Evolutionary conservation across 208 protist species (phyloP), one percentile per base, ranked within the genome.

Genomic region (Trypanosoma mega): DNA sequence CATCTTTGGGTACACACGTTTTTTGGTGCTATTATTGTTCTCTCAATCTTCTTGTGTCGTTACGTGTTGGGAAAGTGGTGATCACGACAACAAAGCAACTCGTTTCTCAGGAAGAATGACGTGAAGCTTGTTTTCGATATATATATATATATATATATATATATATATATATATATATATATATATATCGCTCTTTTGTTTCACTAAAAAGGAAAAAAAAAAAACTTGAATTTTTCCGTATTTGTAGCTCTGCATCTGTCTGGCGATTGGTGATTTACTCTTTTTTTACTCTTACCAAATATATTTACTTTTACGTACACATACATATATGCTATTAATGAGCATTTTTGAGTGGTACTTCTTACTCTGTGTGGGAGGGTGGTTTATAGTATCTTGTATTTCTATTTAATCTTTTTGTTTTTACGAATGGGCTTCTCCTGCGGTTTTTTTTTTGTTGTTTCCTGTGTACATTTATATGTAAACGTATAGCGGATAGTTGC

Each of bases 191-290:
- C 14, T 49, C 50, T 66, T 33, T 18, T 31, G 36, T 51, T 37
- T 47, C 41, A 4, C 31, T 57, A 33, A 12, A 11, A 30, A 31
- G n/a, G n/a, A n/a, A n/a, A n/a, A n/a, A n/a, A n/a, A n/a, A n/a
- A n/a, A n/a, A 29, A 27, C 31, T 30, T 61, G 18, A 18, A 2
- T n/a, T 43, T 24, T 33, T 18, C 27, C 16, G 33, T n/a, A 21
- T 0, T 61, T 72, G 57, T 77, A 58, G 41, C 43, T 60, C 16
- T 53, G 53, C 14, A 63, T 72, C 41, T 46, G 58, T 9, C 64
- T 59, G 8, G n/a, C n/a, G n/a, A n/a, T n/a, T n/a, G n/a, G n/a
- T n/a, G n/a, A n/a, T n/a, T n/a, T n/a, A n/a, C 8, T 55, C 34
- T 34, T 34, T 30, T 18, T 34, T 55, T 9, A 55, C 23, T 18